Conservation (phyloP, 1,284 basidiomycete species). For the Clitocybe nebularis region DNA sequence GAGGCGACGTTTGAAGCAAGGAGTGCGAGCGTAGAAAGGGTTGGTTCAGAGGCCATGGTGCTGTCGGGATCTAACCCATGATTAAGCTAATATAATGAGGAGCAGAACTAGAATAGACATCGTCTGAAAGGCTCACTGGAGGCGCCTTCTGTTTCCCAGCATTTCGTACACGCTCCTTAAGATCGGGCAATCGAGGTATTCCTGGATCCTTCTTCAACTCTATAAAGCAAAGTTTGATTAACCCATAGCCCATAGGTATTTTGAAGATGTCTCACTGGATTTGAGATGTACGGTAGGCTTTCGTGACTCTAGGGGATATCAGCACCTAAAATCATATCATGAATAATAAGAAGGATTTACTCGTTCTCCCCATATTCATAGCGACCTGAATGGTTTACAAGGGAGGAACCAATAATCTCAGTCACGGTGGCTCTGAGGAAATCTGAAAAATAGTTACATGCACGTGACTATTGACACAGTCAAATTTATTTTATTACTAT, state of each 20-base stretch:
- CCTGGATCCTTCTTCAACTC: slow-evolving; percentile 83
- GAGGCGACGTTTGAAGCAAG: slow-evolving; percentile 37
- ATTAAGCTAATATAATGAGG: slow-evolving; percentile 19
- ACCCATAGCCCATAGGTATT: not conserved
- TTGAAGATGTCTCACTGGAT: slow-evolving; percentile 38
- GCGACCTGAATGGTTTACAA: not conserved
- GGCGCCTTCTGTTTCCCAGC: slow-evolving; percentile 46
- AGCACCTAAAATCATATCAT: slow-evolving; percentile 4
- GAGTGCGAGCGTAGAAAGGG: slow-evolving; percentile 53
- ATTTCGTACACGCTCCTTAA: slow-evolving; percentile 58
- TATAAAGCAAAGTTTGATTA: slow-evolving; percentile 22
- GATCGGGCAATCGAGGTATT: slow-evolving; percentile 68
- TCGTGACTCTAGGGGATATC: slow-evolving; percentile 31
- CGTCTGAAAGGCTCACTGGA: slow-evolving; percentile 23
- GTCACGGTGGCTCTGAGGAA: too few species aligned
- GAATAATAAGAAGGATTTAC: slow-evolving; percentile 26
- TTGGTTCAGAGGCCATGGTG: slow-evolving; percentile 71
- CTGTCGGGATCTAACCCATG: slow-evolving; percentile 47
- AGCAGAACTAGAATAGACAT: slow-evolving; percentile 6
- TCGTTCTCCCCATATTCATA: slow-evolving; percentile 54
- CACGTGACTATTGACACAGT: too few species aligned
- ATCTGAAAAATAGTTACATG: too few species aligned
- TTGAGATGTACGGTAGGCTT: slow-evolving; percentile 48
- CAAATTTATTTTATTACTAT: too few species aligned
- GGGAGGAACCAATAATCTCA: not conserved